Conservation (phyloP, 352 stramenopile species). For the Elongisporangium undulatum region DNA sequence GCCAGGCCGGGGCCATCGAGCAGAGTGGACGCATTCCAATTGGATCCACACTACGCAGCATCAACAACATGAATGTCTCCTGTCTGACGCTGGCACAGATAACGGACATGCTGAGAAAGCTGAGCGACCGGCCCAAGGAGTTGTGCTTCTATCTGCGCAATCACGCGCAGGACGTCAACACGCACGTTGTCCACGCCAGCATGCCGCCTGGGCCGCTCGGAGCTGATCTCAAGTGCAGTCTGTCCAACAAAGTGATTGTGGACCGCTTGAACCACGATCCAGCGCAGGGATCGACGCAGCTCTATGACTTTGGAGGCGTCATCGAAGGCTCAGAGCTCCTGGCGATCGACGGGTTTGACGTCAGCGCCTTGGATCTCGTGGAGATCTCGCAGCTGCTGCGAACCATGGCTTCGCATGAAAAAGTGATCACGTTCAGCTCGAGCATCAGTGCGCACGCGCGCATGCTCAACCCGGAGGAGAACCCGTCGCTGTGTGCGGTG, state of each 20-base stretch:
- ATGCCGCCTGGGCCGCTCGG: constrained; percentile 43
- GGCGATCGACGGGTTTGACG: constrained; percentile 44
- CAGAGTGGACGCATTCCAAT: constrained; percentile 22
- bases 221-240: constrained; percentile 42
- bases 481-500: constrained; percentile 10
- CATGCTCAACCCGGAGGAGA: constrained; percentile 19
- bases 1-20: constrained; percentile 24
- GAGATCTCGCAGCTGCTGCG: constrained; percentile 35
- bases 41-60: constrained; percentile 28
- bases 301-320: constrained; percentile 41
- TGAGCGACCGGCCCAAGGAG: constrained; percentile 31
- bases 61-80: constrained; percentile 60
- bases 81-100: constrained; percentile 31
- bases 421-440: constrained; percentile 57
- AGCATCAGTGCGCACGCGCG: constrained; percentile 23
- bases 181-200: constrained; percentile 25
- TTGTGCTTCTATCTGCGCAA: constrained; percentile 21
- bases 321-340: constrained; percentile 43
- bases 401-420: constrained; percentile 31
- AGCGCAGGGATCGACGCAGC: constrained; percentile 20
- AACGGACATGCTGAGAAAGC: constrained; percentile 40
- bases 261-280: constrained; percentile 36
- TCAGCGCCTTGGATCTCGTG: constrained; percentile 24
- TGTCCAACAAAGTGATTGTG: constrained; percentile 35
- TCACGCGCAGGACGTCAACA: constrained; percentile 13